These are phyloP conservation scores for Saccharomyces hybrid DNA, from an alignment of 1,139 yeast genomes.

Conservation along the genomic window DNA sequence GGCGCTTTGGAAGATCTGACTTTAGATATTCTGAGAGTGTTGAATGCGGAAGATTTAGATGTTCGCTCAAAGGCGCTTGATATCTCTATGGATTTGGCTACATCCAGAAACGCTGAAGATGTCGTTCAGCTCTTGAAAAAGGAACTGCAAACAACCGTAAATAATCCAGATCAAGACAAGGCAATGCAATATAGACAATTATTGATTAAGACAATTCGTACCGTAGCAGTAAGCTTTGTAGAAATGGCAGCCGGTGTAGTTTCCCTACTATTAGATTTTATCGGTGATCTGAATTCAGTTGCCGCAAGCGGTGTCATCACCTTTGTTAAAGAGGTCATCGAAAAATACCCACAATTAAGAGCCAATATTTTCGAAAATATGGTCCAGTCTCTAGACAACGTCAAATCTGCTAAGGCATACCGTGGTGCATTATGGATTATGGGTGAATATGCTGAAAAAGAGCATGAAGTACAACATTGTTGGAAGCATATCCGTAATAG, in stretches of 20 bases:
- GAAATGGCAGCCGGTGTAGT: constrained; percentile 92
- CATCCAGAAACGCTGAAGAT: constrained; percentile 88
- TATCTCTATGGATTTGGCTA: constrained; percentile 69
- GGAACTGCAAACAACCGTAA: constrained; percentile 73
- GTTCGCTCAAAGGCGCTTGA: constrained; percentile 84
- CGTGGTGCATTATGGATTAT: constrained; percentile 93
- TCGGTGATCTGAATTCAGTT: constrained; percentile 71
- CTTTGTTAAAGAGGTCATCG: constrained; percentile 89
- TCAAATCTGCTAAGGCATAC: constrained; percentile 82
- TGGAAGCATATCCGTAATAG: constrained; percentile 83
- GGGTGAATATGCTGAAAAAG: constrained; percentile 82
- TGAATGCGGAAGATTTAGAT: constrained; percentile 81
- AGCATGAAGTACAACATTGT: constrained; percentile 64
- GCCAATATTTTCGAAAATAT: constrained; percentile 57
- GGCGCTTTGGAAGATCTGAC: constrained; percentile 81
- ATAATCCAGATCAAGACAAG: constrained; percentile 52
- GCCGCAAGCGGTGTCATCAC: constrained; percentile 87
- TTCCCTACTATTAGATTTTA: constrained; percentile 76
- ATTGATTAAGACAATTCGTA: constrained; percentile 81
- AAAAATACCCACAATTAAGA: constrained; percentile 79
- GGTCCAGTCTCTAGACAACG: constrained; percentile 51
- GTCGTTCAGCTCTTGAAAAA: constrained; percentile 86
- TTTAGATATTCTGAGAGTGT: constrained; percentile 77
- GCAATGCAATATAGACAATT: constrained; percentile 81
- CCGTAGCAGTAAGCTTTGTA: constrained; percentile 77